phyloP scores from a whole-genome alignment of 1,284 basidiomycete species.

The Cryptococcus hybrid region DNA sequence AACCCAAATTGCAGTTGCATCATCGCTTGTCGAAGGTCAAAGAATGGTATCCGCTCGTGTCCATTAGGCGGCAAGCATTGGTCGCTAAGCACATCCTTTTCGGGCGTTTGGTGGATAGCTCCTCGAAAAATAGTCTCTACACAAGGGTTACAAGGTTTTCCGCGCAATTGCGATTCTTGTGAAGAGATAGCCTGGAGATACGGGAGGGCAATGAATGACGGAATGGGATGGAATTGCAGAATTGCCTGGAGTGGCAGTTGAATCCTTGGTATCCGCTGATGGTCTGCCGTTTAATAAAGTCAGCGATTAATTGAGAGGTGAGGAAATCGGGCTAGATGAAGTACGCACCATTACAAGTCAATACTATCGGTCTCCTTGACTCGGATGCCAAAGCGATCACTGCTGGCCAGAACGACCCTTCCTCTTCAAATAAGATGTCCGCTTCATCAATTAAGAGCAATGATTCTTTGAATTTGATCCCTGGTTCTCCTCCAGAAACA shows the following conservation, averaged over 20 bases:
- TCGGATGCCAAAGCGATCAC: conserved; percentile 74
- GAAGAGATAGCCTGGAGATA: conserved; percentile 67
- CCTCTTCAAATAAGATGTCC: conserved; percentile 88
- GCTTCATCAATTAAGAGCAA: conserved; percentile 95
- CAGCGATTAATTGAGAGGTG: neutral
- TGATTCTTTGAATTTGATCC: conserved; percentile 64
- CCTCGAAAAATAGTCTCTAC: neutral
- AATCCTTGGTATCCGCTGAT: conserved; percentile 61
- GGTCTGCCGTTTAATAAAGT: conserved; percentile 58
- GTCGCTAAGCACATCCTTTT: conserved; percentile 35
- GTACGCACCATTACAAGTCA: conserved; percentile 84
- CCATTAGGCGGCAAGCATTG: conserved; percentile 46
- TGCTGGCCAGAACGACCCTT: conserved; percentile 87
- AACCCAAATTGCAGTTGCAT: conserved; percentile 58
- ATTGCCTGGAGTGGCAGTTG: conserved; percentile 76
- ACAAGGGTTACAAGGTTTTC: conserved; percentile 3
- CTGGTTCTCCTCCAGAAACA: neutral
- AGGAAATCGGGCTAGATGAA: neutral
- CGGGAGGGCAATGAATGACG: conserved; percentile 60
- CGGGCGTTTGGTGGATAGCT: conserved; percentile 3
- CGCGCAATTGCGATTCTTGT: neutral
- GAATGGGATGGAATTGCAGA: conserved; percentile 65
- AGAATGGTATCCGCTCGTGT: conserved; percentile 44
- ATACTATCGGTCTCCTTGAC: conserved; percentile 78
- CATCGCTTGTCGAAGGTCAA: conserved; percentile 63